Evolutionary conservation across 2,329 filamentous ascomycete genomes (phyloP).

Genomic region (Penicillium sp.): DNA sequence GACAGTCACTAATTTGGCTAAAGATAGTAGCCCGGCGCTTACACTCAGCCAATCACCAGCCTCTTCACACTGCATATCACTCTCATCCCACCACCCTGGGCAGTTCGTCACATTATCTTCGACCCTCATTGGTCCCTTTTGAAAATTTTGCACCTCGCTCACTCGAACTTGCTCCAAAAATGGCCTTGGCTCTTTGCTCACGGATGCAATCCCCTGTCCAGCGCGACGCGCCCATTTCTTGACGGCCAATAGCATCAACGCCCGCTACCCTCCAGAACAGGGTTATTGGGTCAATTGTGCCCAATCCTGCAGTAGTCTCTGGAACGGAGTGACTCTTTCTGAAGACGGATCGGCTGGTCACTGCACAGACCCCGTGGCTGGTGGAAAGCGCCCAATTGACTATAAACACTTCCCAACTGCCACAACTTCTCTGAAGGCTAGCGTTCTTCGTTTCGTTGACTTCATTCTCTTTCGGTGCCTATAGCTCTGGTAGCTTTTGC

Average conservation of each 20-base stretch:
- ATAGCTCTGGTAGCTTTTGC: constrained; percentile 37
- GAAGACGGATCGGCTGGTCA: constrained; percentile 17
- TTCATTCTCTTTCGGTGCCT: constrained; percentile 24
- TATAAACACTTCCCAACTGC: constrained; percentile 34
- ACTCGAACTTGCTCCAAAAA: constrained; percentile 14
- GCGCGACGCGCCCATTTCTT: constrained; percentile 22
- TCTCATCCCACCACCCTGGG: constrained; percentile 8
- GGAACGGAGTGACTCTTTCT: constrained; percentile 16
- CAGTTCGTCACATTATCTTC: constrained; percentile 24
- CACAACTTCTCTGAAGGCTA: constrained; percentile 16
- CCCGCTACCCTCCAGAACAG: neutral
- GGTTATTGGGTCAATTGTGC: constrained; percentile 24
- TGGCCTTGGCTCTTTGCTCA: constrained; percentile 11
- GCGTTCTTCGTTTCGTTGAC: constrained; percentile 28
- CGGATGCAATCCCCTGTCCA: constrained; percentile 5
- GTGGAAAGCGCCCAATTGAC: constrained; percentile 18
- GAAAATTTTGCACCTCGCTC: constrained; percentile 1
- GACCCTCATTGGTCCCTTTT: constrained; percentile 12
- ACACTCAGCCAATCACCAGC: constrained; percentile 23
- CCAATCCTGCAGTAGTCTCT: constrained; percentile 35
- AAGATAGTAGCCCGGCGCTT: constrained; percentile 34
- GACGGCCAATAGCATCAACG: constrained; percentile 15
- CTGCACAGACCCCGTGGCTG: constrained; percentile 16
- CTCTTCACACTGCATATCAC: constrained; percentile 11
- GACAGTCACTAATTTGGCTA: constrained; percentile 20